Conservation (phyloP, 2,329 filamentous ascomycete species). For the Fusarium bactridioides region DNA sequence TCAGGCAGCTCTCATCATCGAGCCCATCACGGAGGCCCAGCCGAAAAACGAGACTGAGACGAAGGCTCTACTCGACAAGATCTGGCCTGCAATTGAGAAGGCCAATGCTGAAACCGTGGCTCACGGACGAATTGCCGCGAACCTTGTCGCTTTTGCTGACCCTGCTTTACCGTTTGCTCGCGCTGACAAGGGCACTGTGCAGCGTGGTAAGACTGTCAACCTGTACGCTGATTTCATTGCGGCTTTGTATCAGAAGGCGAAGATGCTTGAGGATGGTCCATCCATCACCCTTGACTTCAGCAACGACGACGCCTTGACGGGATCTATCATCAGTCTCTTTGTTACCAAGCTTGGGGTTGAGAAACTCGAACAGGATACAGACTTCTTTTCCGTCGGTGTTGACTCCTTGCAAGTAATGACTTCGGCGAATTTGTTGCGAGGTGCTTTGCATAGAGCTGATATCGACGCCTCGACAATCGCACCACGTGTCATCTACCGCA, state of each 20-base stretch:
- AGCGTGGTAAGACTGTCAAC: not conserved
- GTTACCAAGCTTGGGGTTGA: not conserved
- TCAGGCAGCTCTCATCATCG: constrained; percentile 3
- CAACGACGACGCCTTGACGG: fast-evolving
- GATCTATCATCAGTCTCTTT: not conserved
- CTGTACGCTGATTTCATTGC: not conserved
- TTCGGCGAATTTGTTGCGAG: not conserved
- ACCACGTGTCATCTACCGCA: not conserved
- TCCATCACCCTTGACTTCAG: not conserved
- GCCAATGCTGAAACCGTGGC: not conserved
- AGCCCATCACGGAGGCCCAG: not conserved
- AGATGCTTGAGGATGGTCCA: fast-evolving
- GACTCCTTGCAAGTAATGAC: not conserved
- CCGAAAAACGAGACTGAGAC: not conserved
- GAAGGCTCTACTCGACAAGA: not conserved
- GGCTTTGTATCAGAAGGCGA: not conserved
- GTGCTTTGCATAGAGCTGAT: fast-evolving
- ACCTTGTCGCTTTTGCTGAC: not conserved
- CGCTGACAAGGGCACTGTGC: not conserved
- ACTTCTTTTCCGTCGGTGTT: not conserved
- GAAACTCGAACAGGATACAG: not conserved
- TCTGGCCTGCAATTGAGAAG: not conserved
- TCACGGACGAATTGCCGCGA: not conserved
- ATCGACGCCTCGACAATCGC: fast-evolving
- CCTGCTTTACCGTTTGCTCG: not conserved